Conservation (phyloP, 495 filamentous ascomycete species). For the Pyrenula aspistea region DNA sequence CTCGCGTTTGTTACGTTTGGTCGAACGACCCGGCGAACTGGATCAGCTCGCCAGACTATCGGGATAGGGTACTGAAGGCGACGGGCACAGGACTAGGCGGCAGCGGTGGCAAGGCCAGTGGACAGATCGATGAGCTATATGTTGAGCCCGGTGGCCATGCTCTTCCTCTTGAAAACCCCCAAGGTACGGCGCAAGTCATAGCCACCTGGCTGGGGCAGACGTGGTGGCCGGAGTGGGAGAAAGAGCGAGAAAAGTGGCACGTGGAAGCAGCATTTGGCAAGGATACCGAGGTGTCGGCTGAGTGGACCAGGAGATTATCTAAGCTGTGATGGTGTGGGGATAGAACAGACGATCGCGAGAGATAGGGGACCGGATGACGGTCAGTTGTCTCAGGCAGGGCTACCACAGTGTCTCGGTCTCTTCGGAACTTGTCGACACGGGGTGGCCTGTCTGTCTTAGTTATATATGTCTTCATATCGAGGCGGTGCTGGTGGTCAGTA, state of each 20-base stretch:
- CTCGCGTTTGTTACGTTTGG: conserved; percentile 3
- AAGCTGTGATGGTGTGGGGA: background rate
- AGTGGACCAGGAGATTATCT: background rate
- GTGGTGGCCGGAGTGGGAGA: background rate
- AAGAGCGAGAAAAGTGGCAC: conserved; percentile 1
- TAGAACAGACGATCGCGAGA: too few species aligned
- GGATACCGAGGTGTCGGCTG: background rate
- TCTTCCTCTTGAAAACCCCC: conserved; percentile 4
- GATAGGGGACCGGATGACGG: too few species aligned
- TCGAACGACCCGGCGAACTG: conserved; percentile 1
- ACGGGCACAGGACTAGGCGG: conserved; percentile 3
- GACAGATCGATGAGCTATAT: conserved; percentile 2
- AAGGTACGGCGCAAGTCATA: conserved; percentile 1
- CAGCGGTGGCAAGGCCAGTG: background rate
- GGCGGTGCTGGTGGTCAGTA: too few species aligned
- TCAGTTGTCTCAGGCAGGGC: too few species aligned
- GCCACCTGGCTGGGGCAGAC: conserved; percentile 1
- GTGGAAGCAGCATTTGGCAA: background rate
- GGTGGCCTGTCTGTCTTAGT: too few species aligned
- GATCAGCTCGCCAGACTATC: conserved; percentile 1
- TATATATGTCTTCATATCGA: too few species aligned
- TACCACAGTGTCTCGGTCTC: too few species aligned
- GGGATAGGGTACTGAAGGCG: background rate
- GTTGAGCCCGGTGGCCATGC: conserved; percentile 3
- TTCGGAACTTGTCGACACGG: too few species aligned